Conservation (phyloP, 1,139 yeast genomes). For the Pichia sp. region DNA sequence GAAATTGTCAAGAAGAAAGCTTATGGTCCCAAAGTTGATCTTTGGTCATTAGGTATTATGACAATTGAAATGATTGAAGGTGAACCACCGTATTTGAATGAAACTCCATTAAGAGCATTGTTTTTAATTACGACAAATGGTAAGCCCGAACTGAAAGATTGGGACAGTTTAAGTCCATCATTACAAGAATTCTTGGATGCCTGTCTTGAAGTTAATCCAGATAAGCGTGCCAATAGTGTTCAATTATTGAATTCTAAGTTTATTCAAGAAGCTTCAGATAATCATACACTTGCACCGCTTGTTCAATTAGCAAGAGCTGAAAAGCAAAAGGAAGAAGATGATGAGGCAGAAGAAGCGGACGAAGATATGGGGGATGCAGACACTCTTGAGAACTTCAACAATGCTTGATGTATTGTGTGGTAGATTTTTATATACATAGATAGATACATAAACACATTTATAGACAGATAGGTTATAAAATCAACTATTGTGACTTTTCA, state of each 20-base stretch:
- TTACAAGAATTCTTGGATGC: slow-evolving; percentile 67
- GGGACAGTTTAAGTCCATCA: slow-evolving; percentile 65
- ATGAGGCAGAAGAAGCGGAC: slow-evolving; percentile 10
- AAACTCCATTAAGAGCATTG: slow-evolving; percentile 86
- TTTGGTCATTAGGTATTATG: slow-evolving; percentile 98
- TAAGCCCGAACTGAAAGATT: slow-evolving; percentile 86
- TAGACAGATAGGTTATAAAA: neutral
- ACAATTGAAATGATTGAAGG: slow-evolving; percentile 98
- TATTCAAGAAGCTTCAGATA: slow-evolving; percentile 66
- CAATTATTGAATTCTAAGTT: slow-evolving; percentile 70
- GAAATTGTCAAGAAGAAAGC: slow-evolving; percentile 92
- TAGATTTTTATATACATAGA: neutral
- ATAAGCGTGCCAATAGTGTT: slow-evolving; percentile 73
- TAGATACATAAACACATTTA: neutral
- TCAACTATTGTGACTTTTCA: neutral
- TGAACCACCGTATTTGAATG: slow-evolving; percentile 95
- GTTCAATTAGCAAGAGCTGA: slow-evolving; percentile 84
- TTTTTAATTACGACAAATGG: slow-evolving; percentile 94
- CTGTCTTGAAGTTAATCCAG: slow-evolving; percentile 82
- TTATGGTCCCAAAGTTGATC: slow-evolving; percentile 95
- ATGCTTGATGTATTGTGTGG: neutral
- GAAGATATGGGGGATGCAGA: neutral
- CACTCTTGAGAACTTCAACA: neutral
- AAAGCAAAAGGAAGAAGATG: slow-evolving; percentile 47
- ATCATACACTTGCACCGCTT: slow-evolving; percentile 73